A percentile compares a stretch with the other conserved stretches of the same genome.
Conservation (phyloP, 2,329 filamentous ascomycete species). For the Incumbomyces delicatus region DNA sequence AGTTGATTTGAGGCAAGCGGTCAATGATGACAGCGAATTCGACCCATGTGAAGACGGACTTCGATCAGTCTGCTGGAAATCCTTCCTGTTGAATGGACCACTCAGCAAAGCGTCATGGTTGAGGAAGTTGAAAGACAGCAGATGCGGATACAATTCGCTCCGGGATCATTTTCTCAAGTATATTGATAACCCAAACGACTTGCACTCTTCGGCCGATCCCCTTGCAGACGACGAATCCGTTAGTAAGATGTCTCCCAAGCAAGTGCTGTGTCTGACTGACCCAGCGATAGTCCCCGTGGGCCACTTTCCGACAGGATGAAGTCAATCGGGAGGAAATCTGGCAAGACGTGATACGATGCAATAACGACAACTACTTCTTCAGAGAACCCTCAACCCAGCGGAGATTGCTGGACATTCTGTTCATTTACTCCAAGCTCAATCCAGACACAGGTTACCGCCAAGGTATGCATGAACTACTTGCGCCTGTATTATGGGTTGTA, state of each 20-base stretch:
- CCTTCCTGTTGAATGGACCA: slow-evolving; percentile 68
- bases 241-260: slow-evolving; percentile 26
- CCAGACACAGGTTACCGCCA: slow-evolving; percentile 86
- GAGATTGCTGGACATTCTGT: slow-evolving; percentile 79
- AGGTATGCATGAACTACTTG: slow-evolving; percentile 94
- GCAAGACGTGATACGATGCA: slow-evolving; percentile 82
- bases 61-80: slow-evolving; percentile 74
- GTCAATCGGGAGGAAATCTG: slow-evolving; percentile 75
- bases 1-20: slow-evolving; percentile 53
- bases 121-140: slow-evolving; percentile 54
- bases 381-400: slow-evolving; percentile 67
- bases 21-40: slow-evolving; percentile 48
- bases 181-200: slow-evolving; percentile 73
- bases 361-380: slow-evolving; percentile 87
- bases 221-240: slow-evolving; percentile 71
- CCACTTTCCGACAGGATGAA: slow-evolving; percentile 76
- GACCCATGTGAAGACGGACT: slow-evolving; percentile 63
- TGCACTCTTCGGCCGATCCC: slow-evolving; percentile 68
- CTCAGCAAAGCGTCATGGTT: slow-evolving; percentile 59
- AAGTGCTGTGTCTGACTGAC: slow-evolving; percentile 28
- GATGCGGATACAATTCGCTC: slow-evolving; percentile 63
- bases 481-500: slow-evolving; percentile 76
- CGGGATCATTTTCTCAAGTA: slow-evolving; percentile 68
- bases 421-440: slow-evolving; percentile 89
- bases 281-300: slow-evolving; percentile 75